Percentiles rank a stretch among this genome's conserved stretches.
These are phyloP conservation scores for Drechslerella stenobrocha DNA, from an alignment of 2,329 filamentous ascomycete species.

Conservation along the genomic window DNA sequence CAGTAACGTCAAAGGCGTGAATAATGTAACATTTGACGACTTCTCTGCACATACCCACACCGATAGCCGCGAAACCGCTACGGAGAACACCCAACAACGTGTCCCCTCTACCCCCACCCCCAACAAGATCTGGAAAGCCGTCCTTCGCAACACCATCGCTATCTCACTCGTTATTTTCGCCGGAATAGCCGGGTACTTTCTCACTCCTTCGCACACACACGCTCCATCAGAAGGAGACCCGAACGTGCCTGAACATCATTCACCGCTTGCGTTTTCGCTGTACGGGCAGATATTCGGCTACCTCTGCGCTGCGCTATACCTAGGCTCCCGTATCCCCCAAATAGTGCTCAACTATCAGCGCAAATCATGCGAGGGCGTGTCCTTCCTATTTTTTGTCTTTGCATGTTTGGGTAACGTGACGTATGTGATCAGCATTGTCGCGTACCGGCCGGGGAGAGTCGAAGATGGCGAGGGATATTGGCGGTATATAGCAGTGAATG, in stretches of 20 bases:
- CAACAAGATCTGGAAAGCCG: constrained; percentile 56
- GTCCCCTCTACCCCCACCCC: constrained; percentile 48
- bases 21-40: constrained; percentile 59
- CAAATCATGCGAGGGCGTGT: constrained; percentile 90
- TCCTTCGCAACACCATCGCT: constrained; percentile 73
- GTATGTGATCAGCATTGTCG: constrained; percentile 88
- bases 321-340: constrained; percentile 86
- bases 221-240: constrained; percentile 52
- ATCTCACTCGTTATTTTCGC: constrained; percentile 81
- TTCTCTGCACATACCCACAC: constrained; percentile 51
- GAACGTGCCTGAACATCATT: constrained; percentile 57
- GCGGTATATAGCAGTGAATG: constrained; percentile 82
- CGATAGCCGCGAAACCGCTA: constrained; percentile 57
- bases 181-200: constrained; percentile 82
- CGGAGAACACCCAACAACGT: constrained; percentile 56
- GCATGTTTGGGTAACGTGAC: constrained; percentile 94
- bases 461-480: constrained; percentile 62
- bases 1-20: constrained; percentile 52
- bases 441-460: constrained; percentile 73
- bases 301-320: constrained; percentile 84
- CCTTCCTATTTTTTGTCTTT: constrained; percentile 93
- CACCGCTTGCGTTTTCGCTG: constrained; percentile 66
- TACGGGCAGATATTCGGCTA: constrained; percentile 92
- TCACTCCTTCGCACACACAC: constrained; percentile 61
- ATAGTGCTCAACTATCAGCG: constrained; percentile 87